Evolutionary conservation across 495 filamentous ascomycete genomes (phyloP), one percentile per base, ranked within the genome.

Genomic region (Lophiostoma macrostomum): DNA sequence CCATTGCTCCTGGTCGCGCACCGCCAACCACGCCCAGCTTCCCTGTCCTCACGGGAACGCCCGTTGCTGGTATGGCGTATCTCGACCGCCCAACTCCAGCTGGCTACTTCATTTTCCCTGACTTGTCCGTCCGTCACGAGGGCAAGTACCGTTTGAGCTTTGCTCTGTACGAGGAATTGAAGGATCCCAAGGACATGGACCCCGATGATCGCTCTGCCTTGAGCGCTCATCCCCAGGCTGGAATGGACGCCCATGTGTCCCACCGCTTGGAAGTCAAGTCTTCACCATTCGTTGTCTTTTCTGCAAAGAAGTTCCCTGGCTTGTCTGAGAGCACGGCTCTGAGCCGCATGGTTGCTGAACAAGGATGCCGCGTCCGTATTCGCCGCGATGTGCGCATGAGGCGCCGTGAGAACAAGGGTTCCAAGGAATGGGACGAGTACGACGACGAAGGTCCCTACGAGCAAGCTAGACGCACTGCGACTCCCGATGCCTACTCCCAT

Each of bases 291-390:
- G 82, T 77, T 5, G 94, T 97, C 8, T 98, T 83, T 74, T 96
- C 90, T 61, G 93, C 93, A 20, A 98, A 98, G 82, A 98, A 96
- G 74, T 98, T 98, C 74, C 93, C 93, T 30, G 93, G 93, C 10
- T 73, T 98, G 60, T 83, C 88, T 1, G 91, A 93, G 69, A 96
- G 90, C 70, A 98, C 93, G 0, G 73, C 77, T 4, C 75, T 97
- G 29, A 96, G 91, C 63, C 84, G 90, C 36, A 84, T 87, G 31
- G 90, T 98, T 50, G 91, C 93, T 7, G 93, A 98, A 68, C 93
- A 98, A 69, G 93, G 93, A 32, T 98, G 93, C 68, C 90, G 94
- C 52, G 93, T 98, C 34, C 86, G 93, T 22, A 98, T 98, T 63
- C 81, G 93, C 54, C 87, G 93, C 56, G 93, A 98, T 77, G 93